Percentiles rank a stretch among this genome's conserved stretches.
These are phyloP conservation scores for Talaromyces amestolkiae DNA, from an alignment of 2,329 filamentous ascomycete species.

Conservation along the genomic window DNA sequence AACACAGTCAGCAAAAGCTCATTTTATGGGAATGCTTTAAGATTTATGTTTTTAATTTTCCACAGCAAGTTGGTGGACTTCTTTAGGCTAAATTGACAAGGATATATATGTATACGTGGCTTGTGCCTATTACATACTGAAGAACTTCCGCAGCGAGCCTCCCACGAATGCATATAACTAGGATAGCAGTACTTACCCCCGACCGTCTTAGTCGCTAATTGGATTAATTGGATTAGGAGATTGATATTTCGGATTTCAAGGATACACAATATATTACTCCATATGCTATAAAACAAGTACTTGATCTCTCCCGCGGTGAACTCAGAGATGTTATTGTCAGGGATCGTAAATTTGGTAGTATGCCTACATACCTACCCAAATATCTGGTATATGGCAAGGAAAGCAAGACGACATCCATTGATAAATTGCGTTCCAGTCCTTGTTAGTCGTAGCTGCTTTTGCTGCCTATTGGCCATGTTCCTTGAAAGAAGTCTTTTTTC, in stretches of 20 bases:
- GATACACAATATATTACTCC: no score
- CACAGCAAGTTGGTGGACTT: not conserved
- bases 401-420: not conserved
- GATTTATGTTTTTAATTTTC: not conserved
- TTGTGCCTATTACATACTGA: not conserved
- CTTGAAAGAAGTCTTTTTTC: not conserved
- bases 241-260: no score
- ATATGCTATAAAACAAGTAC: not conserved
- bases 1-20: not conserved
- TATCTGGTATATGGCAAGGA: not conserved
- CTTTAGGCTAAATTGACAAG: not conserved
- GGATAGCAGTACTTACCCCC: no score
- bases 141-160: not conserved
- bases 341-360: not conserved
- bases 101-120: not conserved
- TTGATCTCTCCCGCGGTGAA: not conserved
- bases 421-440: not conserved
- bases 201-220: no score
- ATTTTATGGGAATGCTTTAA: not conserved
- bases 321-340: not conserved
- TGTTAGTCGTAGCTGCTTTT: not conserved
- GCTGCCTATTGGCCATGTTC: no score
- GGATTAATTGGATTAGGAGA: no score
- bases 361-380: not conserved
- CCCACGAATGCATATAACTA: no score